Percentiles rank a stretch among this genome's conserved stretches.
phyloP scores from a whole-genome alignment of 768 basidiomycete species.

The Vishniacozyma victoriae region DNA sequence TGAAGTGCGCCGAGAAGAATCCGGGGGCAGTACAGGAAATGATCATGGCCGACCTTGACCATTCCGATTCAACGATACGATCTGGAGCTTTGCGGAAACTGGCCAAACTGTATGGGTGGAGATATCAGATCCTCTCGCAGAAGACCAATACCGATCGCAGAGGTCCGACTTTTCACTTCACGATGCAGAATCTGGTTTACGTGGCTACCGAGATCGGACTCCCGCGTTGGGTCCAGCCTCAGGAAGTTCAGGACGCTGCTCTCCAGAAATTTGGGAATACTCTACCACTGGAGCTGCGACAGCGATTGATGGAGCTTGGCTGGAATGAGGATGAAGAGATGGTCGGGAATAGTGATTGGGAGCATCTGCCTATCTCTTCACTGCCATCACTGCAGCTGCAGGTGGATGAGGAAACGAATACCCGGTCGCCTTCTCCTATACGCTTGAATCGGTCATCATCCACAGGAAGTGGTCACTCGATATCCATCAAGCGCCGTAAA shows the following conservation, averaged over 20 bases:
- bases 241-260: constrained; percentile 29
- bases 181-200: constrained; percentile 21
- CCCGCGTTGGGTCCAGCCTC: constrained; percentile 22
- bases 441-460: constrained; percentile 11
- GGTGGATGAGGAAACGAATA: background rate
- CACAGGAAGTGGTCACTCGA: constrained; percentile 13
- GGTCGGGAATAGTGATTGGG: constrained; percentile 15
- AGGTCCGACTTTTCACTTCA: constrained; percentile 33
- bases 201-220: constrained; percentile 37
- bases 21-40: background rate
- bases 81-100: constrained; percentile 16
- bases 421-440: constrained; percentile 8
- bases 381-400: constrained; percentile 20
- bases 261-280: constrained; percentile 28
- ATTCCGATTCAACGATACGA: constrained; percentile 7
- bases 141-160: constrained; percentile 17
- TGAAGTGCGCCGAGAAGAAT: constrained; percentile 29
- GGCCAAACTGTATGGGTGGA: constrained; percentile 21
- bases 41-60: background rate
- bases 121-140: constrained; percentile 24
- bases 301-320: constrained; percentile 34
- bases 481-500: constrained; percentile 6
- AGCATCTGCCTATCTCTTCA: constrained; percentile 20
- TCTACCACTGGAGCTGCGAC: constrained; percentile 30
- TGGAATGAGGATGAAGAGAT: constrained; percentile 28